Evolutionary conservation across 208 protist species (phyloP), one percentile per base, ranked within the genome.

Genomic region (Acanthamoeba sp.): DNA sequence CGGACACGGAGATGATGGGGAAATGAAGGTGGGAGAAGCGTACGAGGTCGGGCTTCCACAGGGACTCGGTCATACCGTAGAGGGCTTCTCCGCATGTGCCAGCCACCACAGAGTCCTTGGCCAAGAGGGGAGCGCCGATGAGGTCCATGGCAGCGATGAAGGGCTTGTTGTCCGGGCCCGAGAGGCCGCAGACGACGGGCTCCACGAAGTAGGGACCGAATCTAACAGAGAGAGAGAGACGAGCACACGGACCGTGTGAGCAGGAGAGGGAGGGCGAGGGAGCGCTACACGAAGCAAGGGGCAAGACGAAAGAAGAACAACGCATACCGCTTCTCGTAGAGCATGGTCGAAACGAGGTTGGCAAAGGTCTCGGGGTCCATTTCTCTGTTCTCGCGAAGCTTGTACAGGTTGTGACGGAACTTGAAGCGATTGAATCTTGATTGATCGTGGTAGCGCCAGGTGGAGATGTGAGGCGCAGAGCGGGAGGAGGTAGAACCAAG

Each of bases 151-250:
- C 98, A 94, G 96, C 98, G 38, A 99, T 97, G 95, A 98, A 99
- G 89, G 99, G 99, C 93, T 99, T 98, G 52, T 98, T 96, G 85
- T 98, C 97, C 22, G 36, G n/a, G 40, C 36, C 73, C 95, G 99
- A 97, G 20, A 99, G 97, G 94, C 99, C 99, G 62, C 97, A 98
- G 90, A 99, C 98, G 29, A 99, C 98, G 22, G 99, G 99, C 96
- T 99, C 98, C 29, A 99, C 97, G 94, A 99, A 99, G 97, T 99
- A 99, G 38, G 99, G 99, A 27, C 99, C 99, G 93, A 99, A 99
- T 93, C 99, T 96, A 0, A 42, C n/a, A 34, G 22, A 84, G 18
- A 84, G 18, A 84, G 73, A 38, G 73, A 84, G 34, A 38, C 29
- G 20, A 84, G 34, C 27, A 32, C 34, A 84, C 14, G 27, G 14